Base-by-base conservation (phyloP, 2,329 filamentous ascomycete species). In the Gremmenia infestans region DNA sequence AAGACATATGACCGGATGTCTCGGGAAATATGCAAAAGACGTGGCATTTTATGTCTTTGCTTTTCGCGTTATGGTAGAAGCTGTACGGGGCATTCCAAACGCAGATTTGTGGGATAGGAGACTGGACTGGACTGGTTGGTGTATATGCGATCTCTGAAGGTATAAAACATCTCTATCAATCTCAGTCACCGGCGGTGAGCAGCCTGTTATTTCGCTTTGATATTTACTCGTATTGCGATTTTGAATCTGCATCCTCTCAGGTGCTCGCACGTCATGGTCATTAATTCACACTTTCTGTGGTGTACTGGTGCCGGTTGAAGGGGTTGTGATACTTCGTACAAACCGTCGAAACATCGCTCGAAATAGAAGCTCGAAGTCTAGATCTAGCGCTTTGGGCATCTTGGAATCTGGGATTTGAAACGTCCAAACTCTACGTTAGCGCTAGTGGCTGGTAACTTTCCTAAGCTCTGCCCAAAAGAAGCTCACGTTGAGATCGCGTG, bases 371-470 rank as follows among this genome's bases (percentile, higher is more conserved):
- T 19, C 36, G 53, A 50, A 35, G 48, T 39, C 19, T 28, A 28
- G 28, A 11, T 45, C 19, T 35, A 36, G 52, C 46, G 52, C 52
- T 54, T 50, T 54, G 52, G 39, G 52, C 52, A 54, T 19, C 52
- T 43, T 39, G 52, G 52, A 50, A 54, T 19, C 52, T 43, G 46
- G 52, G 52, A 50, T 35, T 46, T 50, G 52, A 54, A 54, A 54
- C 52, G 52, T 36, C 19, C 11, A 45, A 23, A 22, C 42, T 19
- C 19, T 17, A 11, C 42, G 2, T 53, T 28, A 53, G 42, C 50
- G 17, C 50, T 53, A 53, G 35, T 39, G 28, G 28, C 28, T 28
- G 28, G 6, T 28, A 7, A 25, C 25, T 25, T 39, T 39, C 9
- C 12, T 8, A 39, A 39, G 36, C 36, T 39, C 36, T 39, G 36